A percentile compares a stretch with the other conserved stretches of the same genome.
Conservation (phyloP, 2,329 filamentous ascomycete genomes). For the Fusarium robinianum region DNA sequence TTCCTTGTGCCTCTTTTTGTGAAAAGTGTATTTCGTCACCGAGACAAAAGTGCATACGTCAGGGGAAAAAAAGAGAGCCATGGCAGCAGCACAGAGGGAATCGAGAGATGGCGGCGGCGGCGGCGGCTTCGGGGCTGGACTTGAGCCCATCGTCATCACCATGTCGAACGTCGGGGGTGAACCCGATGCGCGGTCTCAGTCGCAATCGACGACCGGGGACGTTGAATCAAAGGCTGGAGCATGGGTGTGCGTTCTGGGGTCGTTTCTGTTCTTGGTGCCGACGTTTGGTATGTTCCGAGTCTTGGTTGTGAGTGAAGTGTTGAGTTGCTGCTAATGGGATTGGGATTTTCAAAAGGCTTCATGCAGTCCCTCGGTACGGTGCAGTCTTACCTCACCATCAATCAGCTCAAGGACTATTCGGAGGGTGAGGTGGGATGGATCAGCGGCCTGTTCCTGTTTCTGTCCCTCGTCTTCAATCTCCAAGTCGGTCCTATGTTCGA, state of each 20-base stretch:
- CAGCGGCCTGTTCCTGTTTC: constrained; percentile 50
- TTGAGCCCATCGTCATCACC: constrained; percentile 23
- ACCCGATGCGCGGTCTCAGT: constrained; percentile 17
- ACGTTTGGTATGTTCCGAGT: constrained; percentile 27
- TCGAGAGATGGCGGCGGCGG: constrained; percentile 3
- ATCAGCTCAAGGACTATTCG: constrained; percentile 50
- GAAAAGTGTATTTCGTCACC: neutral
- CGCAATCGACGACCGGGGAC: constrained; percentile 14
- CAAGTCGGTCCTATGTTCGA: constrained; percentile 56
- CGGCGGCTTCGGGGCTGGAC: constrained; percentile 17
- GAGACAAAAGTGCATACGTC: constrained; percentile 5
- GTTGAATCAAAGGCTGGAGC: constrained; percentile 25
- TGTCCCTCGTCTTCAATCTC: constrained; percentile 50
- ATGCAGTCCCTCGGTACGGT: constrained; percentile 54
- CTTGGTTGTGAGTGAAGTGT: neutral
- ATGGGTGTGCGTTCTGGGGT: constrained; percentile 34
- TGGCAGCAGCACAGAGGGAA: too few species aligned
- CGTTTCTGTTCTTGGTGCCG: constrained; percentile 29
- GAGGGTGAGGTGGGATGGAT: constrained; percentile 55
- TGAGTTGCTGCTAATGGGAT: constrained; percentile 1
- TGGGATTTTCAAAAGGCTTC: too few species aligned
- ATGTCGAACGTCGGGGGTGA: constrained; percentile 23
- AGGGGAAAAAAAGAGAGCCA: too few species aligned
- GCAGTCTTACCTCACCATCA: constrained; percentile 50
- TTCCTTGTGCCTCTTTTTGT: too few species aligned